phyloP scores from a whole-genome alignment of 2,329 filamentous ascomycete genomes.

The Diaporthe aspalathi region DNA sequence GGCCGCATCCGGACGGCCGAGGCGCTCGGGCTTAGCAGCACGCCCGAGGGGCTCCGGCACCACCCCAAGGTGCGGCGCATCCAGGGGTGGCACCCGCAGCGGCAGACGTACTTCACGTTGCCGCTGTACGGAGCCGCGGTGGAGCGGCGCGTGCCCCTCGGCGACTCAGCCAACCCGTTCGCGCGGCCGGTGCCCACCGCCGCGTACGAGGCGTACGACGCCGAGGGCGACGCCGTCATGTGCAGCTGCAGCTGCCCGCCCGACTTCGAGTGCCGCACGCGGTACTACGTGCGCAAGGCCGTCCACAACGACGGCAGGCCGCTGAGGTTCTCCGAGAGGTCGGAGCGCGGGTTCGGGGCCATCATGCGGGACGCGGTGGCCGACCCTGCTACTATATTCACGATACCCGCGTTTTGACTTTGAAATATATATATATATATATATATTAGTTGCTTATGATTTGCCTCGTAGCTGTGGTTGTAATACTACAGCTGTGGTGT shows the following conservation, averaged over 20 bases:
- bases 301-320: not conserved
- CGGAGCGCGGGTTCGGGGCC: not conserved
- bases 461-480: too few relatives aligned
- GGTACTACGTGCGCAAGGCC: not conserved
- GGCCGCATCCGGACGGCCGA: not conserved
- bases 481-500: too few relatives aligned
- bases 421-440: too few relatives aligned
- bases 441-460: too few relatives aligned
- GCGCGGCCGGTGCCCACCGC: not conserved
- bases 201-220: not conserved
- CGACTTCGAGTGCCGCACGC: not conserved
- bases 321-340: not conserved
- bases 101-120: not conserved
- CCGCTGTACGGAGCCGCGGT: not conserved
- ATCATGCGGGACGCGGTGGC: not conserved
- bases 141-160: too few relatives aligned
- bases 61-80: constrained; percentile 1
- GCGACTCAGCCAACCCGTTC: not conserved
- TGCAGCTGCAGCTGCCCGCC: not conserved
- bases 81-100: constrained; percentile 2
- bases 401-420: not conserved
- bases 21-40: not conserved
- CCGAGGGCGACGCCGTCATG: not conserved
- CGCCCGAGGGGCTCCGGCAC: not conserved
- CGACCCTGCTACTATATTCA: not conserved